Evolutionary conservation across 2,329 filamentous ascomycete genomes (phyloP).

Genomic region (Metarhizium anisopliae): DNA sequence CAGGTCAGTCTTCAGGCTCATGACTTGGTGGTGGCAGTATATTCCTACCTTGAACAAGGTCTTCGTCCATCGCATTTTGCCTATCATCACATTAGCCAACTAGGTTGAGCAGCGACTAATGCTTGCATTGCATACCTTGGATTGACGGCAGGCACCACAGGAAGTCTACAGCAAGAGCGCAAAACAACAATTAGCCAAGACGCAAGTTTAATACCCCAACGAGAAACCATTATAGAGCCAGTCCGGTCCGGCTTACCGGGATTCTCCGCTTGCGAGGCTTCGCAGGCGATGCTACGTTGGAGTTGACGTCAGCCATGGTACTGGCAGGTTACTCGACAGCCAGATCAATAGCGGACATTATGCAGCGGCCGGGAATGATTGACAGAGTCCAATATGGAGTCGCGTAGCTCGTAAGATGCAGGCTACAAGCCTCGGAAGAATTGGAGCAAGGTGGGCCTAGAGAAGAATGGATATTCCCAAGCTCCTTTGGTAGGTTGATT

Average conservation of each 20-base stretch:
- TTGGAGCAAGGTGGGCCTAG: no score
- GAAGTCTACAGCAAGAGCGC: conserved; percentile 13
- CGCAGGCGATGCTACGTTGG: not conserved
- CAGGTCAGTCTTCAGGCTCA: not conserved
- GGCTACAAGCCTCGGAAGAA: no score
- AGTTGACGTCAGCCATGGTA: not conserved
- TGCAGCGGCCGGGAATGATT: no score
- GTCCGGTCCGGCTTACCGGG: conserved; percentile 9
- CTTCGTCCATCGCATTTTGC: conserved; percentile 15
- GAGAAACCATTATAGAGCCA: not conserved
- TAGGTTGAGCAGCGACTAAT: not conserved
- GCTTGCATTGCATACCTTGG: conserved; percentile 12
- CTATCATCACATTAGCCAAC: not conserved
- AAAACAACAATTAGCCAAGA: not conserved
- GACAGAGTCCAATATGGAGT: no score
- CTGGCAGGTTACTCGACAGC: not conserved
- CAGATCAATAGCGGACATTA: not conserved
- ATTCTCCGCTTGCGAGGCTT: conserved; percentile 12
- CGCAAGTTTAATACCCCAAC: no score
- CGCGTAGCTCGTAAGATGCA: no score
- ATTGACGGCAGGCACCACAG: conserved; percentile 16
- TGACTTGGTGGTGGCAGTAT: not conserved
- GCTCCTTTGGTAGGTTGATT: no score
- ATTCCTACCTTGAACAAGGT: conserved; percentile 16
- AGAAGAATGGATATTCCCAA: no score